Conservation (phyloP, 257 asterid genomes). For the Solanum lignicaule region DNA sequence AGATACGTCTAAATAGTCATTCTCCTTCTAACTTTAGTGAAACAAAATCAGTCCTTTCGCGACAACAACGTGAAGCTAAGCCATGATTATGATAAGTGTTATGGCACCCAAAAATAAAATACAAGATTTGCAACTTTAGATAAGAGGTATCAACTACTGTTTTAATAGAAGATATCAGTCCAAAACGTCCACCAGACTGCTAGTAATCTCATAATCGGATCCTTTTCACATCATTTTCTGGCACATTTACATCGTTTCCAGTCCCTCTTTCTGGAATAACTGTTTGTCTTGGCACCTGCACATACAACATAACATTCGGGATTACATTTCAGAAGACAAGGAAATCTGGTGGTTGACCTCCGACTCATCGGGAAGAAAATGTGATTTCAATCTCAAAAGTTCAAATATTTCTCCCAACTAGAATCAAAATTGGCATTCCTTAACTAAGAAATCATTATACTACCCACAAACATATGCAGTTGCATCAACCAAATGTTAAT, state of each 20-base stretch:
- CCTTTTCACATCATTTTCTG: slow-evolving; percentile 70
- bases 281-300: slow-evolving; percentile 29
- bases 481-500: not conserved
- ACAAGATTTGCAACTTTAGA: not conserved
- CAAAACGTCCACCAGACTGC: not conserved
- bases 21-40: not conserved
- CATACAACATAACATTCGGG: not conserved
- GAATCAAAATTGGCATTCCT: not conserved
- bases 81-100: not conserved
- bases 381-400: not conserved
- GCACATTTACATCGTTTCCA: slow-evolving; percentile 57
- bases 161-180: not conserved
- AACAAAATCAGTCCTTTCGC: not conserved
- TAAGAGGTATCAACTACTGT: not conserved
- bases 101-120: not conserved
- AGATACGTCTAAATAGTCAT: not conserved
- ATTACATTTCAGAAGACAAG: not conserved
- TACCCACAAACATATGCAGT: not conserved
- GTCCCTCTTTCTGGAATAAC: slow-evolving; percentile 14
- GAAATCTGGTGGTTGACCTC: not conserved
- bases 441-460: not conserved
- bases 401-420: not conserved
- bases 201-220: slow-evolving; percentile 31
- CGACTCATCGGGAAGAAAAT: not conserved
- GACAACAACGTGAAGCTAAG: not conserved